Evolutionary conservation across 805 yeast species (phyloP), one percentile per base, ranked within the genome.

Genomic region (Starmerella apicola): DNA sequence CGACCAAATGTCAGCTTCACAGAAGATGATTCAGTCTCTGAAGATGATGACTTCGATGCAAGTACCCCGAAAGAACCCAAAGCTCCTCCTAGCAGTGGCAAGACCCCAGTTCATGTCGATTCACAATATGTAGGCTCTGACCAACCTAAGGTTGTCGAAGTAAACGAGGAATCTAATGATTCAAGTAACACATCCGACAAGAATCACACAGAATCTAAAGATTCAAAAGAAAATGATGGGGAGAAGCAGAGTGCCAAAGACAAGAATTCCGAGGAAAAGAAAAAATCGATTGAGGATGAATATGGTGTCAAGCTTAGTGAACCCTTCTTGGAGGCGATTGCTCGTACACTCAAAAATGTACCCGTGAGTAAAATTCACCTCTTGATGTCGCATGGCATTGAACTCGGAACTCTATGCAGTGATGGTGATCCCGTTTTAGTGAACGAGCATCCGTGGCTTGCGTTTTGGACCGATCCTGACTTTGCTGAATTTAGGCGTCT

Each of bases 361-460:
- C 40, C 45, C 2, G 16, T 17, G 10, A 5, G 24, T 13, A 32
- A 32, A 18, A 32, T 46, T 13, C 44, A 45, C 10, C 29, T 20
- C 2, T 28, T 46, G 29, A 33, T 46, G 28, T n/a, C 18, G 3
- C 15, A 20, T 1, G 45, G 45, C 3, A 8, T 46, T 20, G 50
- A 46, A 41, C 42, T 46, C 2, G 50, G 50, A 9, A 10, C 29
- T 5, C 44, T 38, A 2, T 36, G 35, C 2, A 32, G 36, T 5
- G 50, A 46, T 18, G 22, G 30, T 8, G 45, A 46, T 22, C 33
- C 22, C 5, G 39, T 19, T 4, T 13, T 39, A 5, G 23, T 36
- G 17, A 13, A 31, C 3, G 30, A 20, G 17, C 51, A 43, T 36
- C 41, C 45, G 3, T 51, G 54, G 54, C 45, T 50, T 19, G 49